phyloP scores from a whole-genome alignment of 371 early-diverging fungal genomes.

The Saksenaea oblongispora region DNA sequence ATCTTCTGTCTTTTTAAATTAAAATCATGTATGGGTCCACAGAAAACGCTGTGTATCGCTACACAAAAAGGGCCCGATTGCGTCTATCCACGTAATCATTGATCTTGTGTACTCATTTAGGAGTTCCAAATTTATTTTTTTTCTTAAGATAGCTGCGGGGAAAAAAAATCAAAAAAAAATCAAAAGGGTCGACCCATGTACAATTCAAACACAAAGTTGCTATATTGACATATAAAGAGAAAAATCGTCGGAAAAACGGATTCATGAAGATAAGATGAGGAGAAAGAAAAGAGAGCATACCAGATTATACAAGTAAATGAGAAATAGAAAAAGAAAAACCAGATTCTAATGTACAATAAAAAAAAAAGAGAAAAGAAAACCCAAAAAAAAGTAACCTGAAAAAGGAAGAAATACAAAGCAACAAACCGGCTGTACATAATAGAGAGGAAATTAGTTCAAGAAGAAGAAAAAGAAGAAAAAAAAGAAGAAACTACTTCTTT shows the following conservation, averaged over 20 bases:
- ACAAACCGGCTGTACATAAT: background rate
- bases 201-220: background rate
- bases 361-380: slow-evolving; percentile 2
- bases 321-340: background rate
- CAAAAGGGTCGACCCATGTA: background rate
- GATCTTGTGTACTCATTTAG: background rate
- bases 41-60: background rate
- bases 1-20: slow-evolving; percentile 1
- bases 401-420: background rate
- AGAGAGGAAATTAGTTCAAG: background rate
- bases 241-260: background rate
- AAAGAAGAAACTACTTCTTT: background rate
- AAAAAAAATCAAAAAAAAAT: background rate
- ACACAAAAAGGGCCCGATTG: background rate
- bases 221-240: too few species aligned
- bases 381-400: background rate
- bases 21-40: background rate
- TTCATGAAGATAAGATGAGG: background rate
- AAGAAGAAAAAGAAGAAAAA: too few species aligned
- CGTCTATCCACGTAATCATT: background rate
- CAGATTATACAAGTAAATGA: background rate
- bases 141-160: background rate
- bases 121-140: background rate
- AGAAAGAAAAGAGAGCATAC: background rate
- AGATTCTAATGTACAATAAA: background rate